Percentiles rank a stretch among this genome's conserved stretches.
These are phyloP conservation scores for Umbellularia californica DNA, from an alignment of 164 flowering plant species.

Conservation along the genomic window DNA sequence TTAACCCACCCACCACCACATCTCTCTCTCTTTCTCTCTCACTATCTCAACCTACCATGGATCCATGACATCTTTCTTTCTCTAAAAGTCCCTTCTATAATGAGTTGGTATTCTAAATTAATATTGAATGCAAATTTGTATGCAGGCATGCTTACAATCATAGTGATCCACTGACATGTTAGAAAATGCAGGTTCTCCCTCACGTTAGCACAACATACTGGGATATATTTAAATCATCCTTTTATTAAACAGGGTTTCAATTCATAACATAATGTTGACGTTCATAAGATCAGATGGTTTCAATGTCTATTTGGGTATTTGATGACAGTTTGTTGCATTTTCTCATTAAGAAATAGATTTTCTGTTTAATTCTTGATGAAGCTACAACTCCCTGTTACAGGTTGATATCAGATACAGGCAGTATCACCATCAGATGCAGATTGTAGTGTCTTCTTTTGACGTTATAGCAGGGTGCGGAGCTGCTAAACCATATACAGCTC, in stretches of 20 bases:
- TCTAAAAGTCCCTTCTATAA: too few species aligned
- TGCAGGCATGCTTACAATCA: too few species aligned
- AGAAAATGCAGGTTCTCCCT: too few species aligned
- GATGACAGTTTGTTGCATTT: not conserved
- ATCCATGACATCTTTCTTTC: too few species aligned
- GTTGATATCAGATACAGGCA: constrained; percentile 77
- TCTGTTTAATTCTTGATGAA: not conserved
- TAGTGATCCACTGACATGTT: too few species aligned
- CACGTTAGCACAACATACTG: too few species aligned
- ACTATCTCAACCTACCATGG: too few species aligned
- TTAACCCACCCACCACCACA: too few species aligned
- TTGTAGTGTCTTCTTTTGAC: constrained; percentile 73
- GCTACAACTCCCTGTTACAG: constrained; percentile 27
- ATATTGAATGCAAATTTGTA: too few species aligned
- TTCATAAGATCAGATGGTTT: not conserved
- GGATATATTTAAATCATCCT: too few species aligned
- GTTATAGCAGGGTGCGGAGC: constrained; percentile 68
- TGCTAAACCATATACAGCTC: constrained; percentile 72
- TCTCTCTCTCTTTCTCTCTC: too few species aligned
- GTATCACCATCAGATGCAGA: constrained; percentile 78
- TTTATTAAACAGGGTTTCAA: not conserved
- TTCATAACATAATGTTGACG: not conserved
- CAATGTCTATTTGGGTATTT: not conserved
- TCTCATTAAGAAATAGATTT: not conserved
- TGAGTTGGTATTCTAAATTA: too few species aligned